Evolutionary conservation across 2,329 filamentous ascomycete genomes (phyloP), one percentile per base, ranked within the genome.

Genomic region (Chrysoporthe puriensis): DNA sequence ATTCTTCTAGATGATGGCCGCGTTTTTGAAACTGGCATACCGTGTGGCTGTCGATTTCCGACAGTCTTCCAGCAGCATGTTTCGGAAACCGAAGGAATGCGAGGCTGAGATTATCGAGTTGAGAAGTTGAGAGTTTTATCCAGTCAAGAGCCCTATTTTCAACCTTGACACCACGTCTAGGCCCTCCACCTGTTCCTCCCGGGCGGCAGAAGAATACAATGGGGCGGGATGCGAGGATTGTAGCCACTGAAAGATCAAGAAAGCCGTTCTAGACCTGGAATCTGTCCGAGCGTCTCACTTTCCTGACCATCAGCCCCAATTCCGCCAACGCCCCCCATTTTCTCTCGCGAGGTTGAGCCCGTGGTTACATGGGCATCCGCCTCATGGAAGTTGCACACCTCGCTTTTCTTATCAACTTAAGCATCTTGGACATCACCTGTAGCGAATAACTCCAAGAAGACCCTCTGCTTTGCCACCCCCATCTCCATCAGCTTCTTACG

Each of bases 381-480:
- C 26, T 54, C 50, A 16, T 26, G 4, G 13, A 32, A 7, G 21
- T 2, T 16, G 13, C 6, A 11, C n/a, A 54, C 14, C 21, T 54
- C 50, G 32, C 26, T 14, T 5, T 4, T 32, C 26, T 16, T 16
- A 14, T 32, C 50, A 32, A 9, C 3, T 2, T 34, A 54, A 13
- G 26, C 50, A 7, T 54, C 50, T 54, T 60, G 63, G 26, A 81
- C 74, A 63, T 82, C 79, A 18, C 87, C 87, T 0, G 87, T 88
- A n/a, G 83, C 85, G 72, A 92, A 93, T 42, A 91, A 76, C 77
- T 94, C 91, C 71, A 92, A 82, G 73, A 88, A 85, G 65, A 92
- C 83, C 71, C 87, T 85, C 42, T 83, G 82, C n/a, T 78, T 77
- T 1, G 80, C 77, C 1, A 93, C 89, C 0, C 89, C 90, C 66